A percentile compares a stretch with the other conserved stretches of the same genome.
Evolutionary conservation across 495 filamentous ascomycete species (phyloP).

Genomic region (Hyaloscypha bicolor): DNA sequence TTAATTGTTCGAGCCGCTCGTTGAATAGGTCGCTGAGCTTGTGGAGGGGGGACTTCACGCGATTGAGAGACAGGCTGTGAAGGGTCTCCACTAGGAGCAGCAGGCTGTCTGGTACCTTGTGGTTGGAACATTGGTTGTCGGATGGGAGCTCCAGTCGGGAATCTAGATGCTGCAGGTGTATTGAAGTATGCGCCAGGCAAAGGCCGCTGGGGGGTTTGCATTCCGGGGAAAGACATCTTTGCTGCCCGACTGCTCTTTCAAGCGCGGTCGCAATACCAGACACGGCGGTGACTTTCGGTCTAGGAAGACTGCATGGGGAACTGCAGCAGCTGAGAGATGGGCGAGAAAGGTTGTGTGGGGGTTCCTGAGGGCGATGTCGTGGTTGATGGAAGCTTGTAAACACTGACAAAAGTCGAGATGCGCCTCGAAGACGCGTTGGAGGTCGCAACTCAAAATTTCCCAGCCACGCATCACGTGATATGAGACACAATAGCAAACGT

Average conservation of each 20-base stretch:
- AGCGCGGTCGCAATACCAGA: constrained; percentile 21
- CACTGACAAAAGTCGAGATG: constrained; percentile 23
- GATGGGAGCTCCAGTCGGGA: constrained; percentile 38
- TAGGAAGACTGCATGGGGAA: constrained; percentile 29
- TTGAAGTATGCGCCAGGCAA: constrained; percentile 74
- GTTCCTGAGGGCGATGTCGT: constrained; percentile 9
- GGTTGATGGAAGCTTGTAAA: constrained; percentile 23
- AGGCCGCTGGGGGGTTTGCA: constrained; percentile 64
- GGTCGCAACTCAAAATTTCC: constrained; percentile 15
- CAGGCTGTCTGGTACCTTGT: constrained; percentile 8
- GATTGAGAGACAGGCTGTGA: constrained; percentile 20
- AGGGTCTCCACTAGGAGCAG: constrained; percentile 4
- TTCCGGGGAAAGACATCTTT: constrained; percentile 60
- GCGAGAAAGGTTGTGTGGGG: constrained; percentile 5
- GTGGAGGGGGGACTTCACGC: constrained; percentile 13
- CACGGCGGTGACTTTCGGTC: constrained; percentile 20
- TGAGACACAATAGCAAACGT: neutral
- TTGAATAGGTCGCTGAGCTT: constrained; percentile 63
- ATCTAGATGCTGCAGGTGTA: constrained; percentile 60
- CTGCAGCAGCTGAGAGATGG: neutral
- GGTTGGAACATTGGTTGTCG: constrained; percentile 43
- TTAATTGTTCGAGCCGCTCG: constrained; percentile 86
- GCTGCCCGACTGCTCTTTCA: neutral
- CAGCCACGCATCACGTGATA: constrained; percentile 24
- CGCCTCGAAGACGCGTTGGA: constrained; percentile 23